Percentiles rank a stretch among this genome's conserved stretches.
Evolutionary conservation across 805 yeast species (phyloP).

Genomic region (Lachancea mirantina): DNA sequence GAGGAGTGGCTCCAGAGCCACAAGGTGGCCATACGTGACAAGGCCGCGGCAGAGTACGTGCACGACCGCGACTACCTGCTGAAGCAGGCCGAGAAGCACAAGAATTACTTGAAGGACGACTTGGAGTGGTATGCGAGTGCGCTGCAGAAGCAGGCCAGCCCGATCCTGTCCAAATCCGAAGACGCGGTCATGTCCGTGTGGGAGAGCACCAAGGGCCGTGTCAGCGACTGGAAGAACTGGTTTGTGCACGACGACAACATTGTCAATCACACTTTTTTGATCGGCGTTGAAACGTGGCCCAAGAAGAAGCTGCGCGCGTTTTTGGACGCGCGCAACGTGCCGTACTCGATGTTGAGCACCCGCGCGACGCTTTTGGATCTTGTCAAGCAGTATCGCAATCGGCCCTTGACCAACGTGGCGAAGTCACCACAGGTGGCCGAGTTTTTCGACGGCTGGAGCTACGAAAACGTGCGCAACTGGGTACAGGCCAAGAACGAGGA

Average conservation of each 20-base stretch:
- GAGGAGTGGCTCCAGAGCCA: slow-evolving; percentile 47
- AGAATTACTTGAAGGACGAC: slow-evolving; percentile 34
- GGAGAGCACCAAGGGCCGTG: slow-evolving; percentile 15
- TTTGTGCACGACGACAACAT: slow-evolving; percentile 26
- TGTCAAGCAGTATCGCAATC: slow-evolving; percentile 34
- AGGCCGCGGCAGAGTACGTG: slow-evolving; percentile 24
- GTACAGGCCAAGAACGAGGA: slow-evolving; percentile 29
- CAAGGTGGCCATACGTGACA: slow-evolving; percentile 34
- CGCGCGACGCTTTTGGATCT: slow-evolving; percentile 34
- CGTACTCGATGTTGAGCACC: slow-evolving; percentile 35
- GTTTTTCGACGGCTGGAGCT: slow-evolving; percentile 35
- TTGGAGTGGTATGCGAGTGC: slow-evolving; percentile 32
- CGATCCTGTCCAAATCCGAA: slow-evolving; percentile 32
- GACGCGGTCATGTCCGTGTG: slow-evolving; percentile 23
- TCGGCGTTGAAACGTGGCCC: slow-evolving; percentile 42
- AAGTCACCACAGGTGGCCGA: slow-evolving; percentile 15
- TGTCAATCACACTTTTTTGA: slow-evolving; percentile 40
- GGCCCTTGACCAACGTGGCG: slow-evolving; percentile 30
- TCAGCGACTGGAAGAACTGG: slow-evolving; percentile 15
- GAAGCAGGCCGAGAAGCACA: slow-evolving; percentile 31
- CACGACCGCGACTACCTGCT: slow-evolving; percentile 32
- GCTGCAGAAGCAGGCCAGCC: slow-evolving; percentile 29
- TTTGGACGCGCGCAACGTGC: slow-evolving; percentile 36
- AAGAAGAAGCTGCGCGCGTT: slow-evolving; percentile 38
- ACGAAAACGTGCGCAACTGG: slow-evolving; percentile 37